phyloP scores from a whole-genome alignment of 202 grass and related monocot genomes.

The Bolboschoenoplectus hybrid region DNA sequence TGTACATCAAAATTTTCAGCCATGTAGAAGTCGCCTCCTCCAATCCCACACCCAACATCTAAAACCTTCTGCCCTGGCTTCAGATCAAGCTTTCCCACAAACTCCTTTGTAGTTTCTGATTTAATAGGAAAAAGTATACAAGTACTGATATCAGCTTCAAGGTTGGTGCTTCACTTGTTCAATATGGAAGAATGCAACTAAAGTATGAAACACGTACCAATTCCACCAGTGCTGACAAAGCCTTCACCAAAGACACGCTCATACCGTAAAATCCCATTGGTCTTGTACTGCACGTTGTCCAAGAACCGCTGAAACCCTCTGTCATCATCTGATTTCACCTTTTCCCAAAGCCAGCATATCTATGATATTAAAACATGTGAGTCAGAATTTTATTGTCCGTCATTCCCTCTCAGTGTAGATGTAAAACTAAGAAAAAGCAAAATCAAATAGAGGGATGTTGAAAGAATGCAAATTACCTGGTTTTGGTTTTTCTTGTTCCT shows the following conservation, averaged over 20 bases:
- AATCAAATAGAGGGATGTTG: neutral
- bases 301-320: slow-evolving; percentile 87
- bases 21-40: slow-evolving; percentile 97
- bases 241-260: slow-evolving; percentile 93
- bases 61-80: slow-evolving; percentile 90
- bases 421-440: slow-evolving; percentile 10
- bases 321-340: slow-evolving; percentile 77
- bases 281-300: slow-evolving; percentile 98
- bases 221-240: slow-evolving; percentile 93
- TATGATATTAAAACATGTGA: slow-evolving; percentile 36
- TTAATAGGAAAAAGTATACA: slow-evolving; percentile 29
- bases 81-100: slow-evolving; percentile 80
- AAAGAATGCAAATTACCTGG: slow-evolving; percentile 55
- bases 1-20: slow-evolving; percentile 86
- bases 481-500: slow-evolving; percentile 98
- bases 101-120: slow-evolving; percentile 96
- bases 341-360: slow-evolving; percentile 94
- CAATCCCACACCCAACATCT: slow-evolving; percentile 95
- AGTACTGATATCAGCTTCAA: neutral
- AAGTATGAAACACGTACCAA: slow-evolving; percentile 46
- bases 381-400: neutral
- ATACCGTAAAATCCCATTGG: slow-evolving; percentile 88
- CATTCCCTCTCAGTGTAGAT: slow-evolving; percentile 18
- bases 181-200: neutral
- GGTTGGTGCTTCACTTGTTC: neutral